Conservation (phyloP, 768 basidiomycete species). For the Boletus sp. region DNA sequence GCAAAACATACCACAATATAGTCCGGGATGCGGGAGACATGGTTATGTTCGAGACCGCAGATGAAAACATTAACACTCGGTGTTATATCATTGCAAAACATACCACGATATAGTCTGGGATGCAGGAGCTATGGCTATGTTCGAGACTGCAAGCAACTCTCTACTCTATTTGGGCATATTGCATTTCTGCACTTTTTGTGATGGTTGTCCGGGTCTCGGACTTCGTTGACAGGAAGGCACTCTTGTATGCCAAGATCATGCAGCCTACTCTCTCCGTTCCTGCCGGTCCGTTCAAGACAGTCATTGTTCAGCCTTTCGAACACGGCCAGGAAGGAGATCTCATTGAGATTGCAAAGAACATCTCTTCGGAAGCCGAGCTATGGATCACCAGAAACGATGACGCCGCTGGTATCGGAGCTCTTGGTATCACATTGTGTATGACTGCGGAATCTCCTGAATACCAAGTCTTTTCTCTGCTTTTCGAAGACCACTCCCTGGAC, state of each 20-base stretch:
- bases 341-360: constrained; percentile 23
- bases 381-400: constrained; percentile 32
- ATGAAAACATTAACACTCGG: too few species aligned
- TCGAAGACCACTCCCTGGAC: constrained; percentile 28
- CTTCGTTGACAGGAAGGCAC: constrained; percentile 7
- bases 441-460: constrained; percentile 31
- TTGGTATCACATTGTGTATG: constrained; percentile 27
- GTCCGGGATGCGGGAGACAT: too few species aligned
- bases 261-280: constrained; percentile 14
- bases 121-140: too few species aligned
- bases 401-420: constrained; percentile 30
- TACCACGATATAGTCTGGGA: too few species aligned
- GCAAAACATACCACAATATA: too few species aligned
- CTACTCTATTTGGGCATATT: too few species aligned
- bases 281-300: constrained; percentile 21
- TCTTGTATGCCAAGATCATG: constrained; percentile 15
- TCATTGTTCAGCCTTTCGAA: constrained; percentile 25
- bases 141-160: too few species aligned
- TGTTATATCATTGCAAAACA: too few species aligned
- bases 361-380: constrained; percentile 25
- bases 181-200: too few species aligned
- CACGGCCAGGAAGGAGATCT: constrained; percentile 28
- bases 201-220: constrained; percentile 13
- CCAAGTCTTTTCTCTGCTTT: constrained; percentile 26
- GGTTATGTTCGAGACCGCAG: too few species aligned